These are phyloP conservation scores for Avena insularis DNA, from an alignment of 176 grass and related monocot species.

Conservation along the genomic window DNA sequence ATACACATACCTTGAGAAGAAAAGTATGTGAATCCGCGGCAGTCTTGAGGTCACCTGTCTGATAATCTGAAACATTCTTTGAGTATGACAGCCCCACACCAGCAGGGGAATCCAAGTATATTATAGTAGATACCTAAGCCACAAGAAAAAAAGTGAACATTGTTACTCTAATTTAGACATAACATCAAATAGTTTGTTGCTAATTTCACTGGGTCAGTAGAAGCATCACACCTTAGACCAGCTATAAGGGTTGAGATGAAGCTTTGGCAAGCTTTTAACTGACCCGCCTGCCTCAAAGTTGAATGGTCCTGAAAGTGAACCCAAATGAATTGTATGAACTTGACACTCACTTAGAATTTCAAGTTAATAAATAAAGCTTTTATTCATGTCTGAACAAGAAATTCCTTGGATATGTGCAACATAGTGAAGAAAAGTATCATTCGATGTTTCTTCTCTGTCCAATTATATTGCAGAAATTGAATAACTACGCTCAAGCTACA, in stretches of 20 bases:
- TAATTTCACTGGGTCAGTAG: neutral
- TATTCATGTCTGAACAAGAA: neutral
- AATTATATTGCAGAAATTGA: neutral
- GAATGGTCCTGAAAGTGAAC: conserved; percentile 73
- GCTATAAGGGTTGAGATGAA: conserved; percentile 86
- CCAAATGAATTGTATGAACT: neutral
- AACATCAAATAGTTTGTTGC: conserved; percentile 25
- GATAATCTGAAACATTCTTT: conserved; percentile 65
- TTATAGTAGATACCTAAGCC: conserved; percentile 83
- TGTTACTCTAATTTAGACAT: neutral
- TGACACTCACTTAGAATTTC: neutral
- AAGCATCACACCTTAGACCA: conserved; percentile 79
- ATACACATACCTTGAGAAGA: conserved; percentile 72
- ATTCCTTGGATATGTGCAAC: neutral
- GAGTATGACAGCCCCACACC: conserved; percentile 94
- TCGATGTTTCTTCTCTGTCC: neutral
- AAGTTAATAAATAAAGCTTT: neutral
- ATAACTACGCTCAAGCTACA: neutral
- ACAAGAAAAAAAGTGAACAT: neutral
- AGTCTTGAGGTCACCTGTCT: conserved; percentile 84
- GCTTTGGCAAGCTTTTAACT: conserved; percentile 61
- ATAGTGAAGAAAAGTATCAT: neutral
- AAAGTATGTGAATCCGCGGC: conserved; percentile 92
- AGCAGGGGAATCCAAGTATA: conserved; percentile 97
- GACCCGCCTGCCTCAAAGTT: conserved; percentile 70